phyloP scores from a whole-genome alignment of 1,284 basidiomycete genomes.

The Pulchroboletus neoregius region DNA sequence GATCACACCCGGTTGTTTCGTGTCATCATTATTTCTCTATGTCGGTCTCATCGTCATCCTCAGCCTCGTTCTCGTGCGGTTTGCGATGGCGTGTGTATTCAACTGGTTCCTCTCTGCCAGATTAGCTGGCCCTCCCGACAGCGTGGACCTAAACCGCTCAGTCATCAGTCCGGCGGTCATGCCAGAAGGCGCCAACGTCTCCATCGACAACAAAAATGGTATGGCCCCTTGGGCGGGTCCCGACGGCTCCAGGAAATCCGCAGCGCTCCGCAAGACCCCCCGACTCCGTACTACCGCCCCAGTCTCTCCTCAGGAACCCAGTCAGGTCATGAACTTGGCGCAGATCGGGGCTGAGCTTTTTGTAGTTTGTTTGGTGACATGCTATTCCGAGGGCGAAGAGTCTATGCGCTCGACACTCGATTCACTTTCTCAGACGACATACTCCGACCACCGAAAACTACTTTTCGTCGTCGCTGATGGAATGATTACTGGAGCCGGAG shows the following conservation, averaged over 20 bases:
- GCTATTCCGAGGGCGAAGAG: slow-evolving; percentile 96
- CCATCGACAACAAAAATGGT: slow-evolving; percentile 82
- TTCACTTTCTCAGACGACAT: slow-evolving; percentile 86
- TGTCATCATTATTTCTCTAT: slow-evolving; percentile 88
- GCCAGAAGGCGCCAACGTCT: slow-evolving; percentile 91
- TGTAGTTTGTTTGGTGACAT: slow-evolving; percentile 93
- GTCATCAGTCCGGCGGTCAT: slow-evolving; percentile 92
- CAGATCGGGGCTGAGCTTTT: slow-evolving; percentile 94
- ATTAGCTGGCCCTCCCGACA: slow-evolving; percentile 71
- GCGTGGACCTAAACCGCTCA: slow-evolving; percentile 62
- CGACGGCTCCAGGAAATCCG: slow-evolving; percentile 47
- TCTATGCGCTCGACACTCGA: slow-evolving; percentile 90
- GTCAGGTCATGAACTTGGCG: slow-evolving; percentile 74
- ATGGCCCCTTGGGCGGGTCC: slow-evolving; percentile 90
- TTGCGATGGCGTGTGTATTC: slow-evolving; percentile 95
- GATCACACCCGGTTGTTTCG: slow-evolving; percentile 93
- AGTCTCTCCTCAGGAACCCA: slow-evolving; percentile 42
- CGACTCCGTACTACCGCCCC: slow-evolving; percentile 46
- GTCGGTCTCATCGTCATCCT: slow-evolving; percentile 90
- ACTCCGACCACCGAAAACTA: slow-evolving; percentile 89
- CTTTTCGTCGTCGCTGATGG: slow-evolving; percentile 96
- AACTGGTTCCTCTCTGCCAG: slow-evolving; percentile 89
- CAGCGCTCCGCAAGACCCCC: slow-evolving; percentile 33
- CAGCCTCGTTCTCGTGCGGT: slow-evolving; percentile 85
- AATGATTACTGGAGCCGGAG: slow-evolving; percentile 97